Evolutionary conservation across 2,329 filamentous ascomycete species (phyloP).

Genomic region (Arthrobotrys sphaeroides): DNA sequence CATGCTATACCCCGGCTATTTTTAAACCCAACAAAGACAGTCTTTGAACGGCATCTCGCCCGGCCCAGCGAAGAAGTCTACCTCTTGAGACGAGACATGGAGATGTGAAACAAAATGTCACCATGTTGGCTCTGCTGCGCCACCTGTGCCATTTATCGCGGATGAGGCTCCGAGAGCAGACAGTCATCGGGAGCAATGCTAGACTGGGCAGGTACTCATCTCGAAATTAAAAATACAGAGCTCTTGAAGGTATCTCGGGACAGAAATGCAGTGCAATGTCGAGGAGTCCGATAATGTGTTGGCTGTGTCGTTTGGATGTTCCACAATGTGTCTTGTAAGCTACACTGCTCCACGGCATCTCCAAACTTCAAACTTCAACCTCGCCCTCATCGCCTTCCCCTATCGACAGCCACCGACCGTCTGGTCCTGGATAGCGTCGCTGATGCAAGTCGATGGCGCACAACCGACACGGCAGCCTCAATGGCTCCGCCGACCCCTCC

Average conservation of each 20-base stretch:
- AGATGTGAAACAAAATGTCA: not conserved
- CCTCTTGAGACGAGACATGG: not conserved
- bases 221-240: too few relatives aligned
- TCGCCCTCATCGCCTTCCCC: not conserved
- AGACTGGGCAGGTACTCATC: too few relatives aligned
- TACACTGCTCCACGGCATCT: constrained; percentile 30
- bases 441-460: constrained; percentile 48
- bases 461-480: constrained; percentile 35
- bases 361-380: not conserved
- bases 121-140: not conserved
- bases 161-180: too few relatives aligned
- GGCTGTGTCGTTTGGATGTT: constrained; percentile 22
- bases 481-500: constrained; percentile 34
- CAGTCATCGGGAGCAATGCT: too few relatives aligned
- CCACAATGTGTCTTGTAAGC: constrained; percentile 14
- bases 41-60: not conserved
- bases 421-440: constrained; percentile 9
- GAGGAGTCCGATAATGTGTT: constrained; percentile 21
- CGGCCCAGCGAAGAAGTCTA: not conserved
- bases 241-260: too few relatives aligned
- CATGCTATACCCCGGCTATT: not conserved
- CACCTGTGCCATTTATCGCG: not conserved
- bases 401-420: constrained; percentile 12
- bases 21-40: not conserved
- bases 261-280: not conserved